phyloP scores from a whole-genome alignment of 2,329 filamentous ascomycete species.

The Colletotrichum destructivum region DNA sequence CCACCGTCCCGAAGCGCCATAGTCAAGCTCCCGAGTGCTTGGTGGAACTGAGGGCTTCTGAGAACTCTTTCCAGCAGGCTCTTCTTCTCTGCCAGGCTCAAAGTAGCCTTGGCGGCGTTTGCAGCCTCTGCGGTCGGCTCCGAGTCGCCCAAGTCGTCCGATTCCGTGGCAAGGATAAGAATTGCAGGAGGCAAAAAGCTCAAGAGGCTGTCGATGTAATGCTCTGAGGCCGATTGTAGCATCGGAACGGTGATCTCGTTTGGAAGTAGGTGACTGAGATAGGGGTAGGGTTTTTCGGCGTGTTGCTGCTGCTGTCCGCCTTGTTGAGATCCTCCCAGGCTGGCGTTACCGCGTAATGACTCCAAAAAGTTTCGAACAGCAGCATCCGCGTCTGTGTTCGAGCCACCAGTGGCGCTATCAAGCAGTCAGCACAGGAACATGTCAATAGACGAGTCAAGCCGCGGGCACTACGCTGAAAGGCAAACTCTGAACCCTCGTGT shows the following conservation, averaged over 20 bases:
- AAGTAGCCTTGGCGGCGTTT: conserved; percentile 80
- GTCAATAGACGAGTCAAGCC: conserved; percentile 18
- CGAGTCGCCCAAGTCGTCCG: conserved; percentile 67
- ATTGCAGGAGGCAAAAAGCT: conserved; percentile 84
- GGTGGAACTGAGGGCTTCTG: conserved; percentile 90
- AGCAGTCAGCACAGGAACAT: conserved; percentile 38
- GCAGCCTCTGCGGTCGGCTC: conserved; percentile 79
- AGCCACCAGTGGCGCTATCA: conserved; percentile 44
- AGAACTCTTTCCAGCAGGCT: conserved; percentile 85
- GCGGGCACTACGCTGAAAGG: conserved; percentile 36
- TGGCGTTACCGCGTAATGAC: conserved; percentile 77
- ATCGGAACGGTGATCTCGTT: conserved; percentile 84
- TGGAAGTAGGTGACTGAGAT: conserved; percentile 87
- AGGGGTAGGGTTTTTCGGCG: conserved; percentile 78
- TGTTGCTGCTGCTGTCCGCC: conserved; percentile 53
- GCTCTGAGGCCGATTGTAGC: conserved; percentile 75
- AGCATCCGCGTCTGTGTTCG: conserved; percentile 78
- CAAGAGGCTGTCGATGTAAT: conserved; percentile 81
- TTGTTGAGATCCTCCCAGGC: conserved; percentile 52
- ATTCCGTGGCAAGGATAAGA: conserved; percentile 80
- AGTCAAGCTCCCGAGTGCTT: conserved; percentile 87
- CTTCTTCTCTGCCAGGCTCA: conserved; percentile 84
- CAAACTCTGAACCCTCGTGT: conserved; percentile 39
- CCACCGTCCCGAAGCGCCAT: conserved; percentile 92
- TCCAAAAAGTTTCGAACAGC: conserved; percentile 91